phyloP scores from a whole-genome alignment of 1,284 basidiomycete genomes.

The Puccinia horiana region DNA sequence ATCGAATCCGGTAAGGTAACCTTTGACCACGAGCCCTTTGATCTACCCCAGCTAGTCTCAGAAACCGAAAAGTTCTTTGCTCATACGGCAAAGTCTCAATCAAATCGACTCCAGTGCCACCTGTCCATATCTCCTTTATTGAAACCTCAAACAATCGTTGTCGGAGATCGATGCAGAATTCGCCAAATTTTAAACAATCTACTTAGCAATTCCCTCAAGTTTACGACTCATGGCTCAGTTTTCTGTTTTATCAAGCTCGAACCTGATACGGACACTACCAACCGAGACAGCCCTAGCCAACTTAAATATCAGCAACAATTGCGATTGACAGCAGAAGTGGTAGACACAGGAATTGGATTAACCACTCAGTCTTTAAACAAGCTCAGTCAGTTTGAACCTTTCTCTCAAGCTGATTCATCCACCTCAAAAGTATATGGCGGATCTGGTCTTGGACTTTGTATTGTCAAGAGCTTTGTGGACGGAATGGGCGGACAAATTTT shows the following conservation, averaged over 20 bases:
- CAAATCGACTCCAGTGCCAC: conserved; percentile 53
- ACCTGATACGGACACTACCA: background rate
- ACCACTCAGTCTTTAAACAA: background rate
- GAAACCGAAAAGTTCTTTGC: conserved; percentile 53
- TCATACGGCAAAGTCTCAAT: conserved; percentile 56
- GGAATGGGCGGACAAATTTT: conserved; percentile 56
- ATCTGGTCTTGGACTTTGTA: conserved; percentile 54
- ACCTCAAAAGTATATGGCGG: conserved; percentile 28
- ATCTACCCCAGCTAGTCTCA: conserved; percentile 49
- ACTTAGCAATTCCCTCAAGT: conserved; percentile 57
- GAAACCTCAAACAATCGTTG: conserved; percentile 53
- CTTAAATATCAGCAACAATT: background rate
- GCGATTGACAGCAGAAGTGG: conserved; percentile 21
- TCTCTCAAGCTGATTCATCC: conserved; percentile 30
- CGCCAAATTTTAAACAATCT: conserved; percentile 57
- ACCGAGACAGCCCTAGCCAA: too few species aligned
- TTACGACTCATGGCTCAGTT: conserved; percentile 53
- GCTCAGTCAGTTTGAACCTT: conserved; percentile 26
- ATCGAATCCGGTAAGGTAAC: conserved; percentile 57
- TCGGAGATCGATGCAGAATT: conserved; percentile 56
- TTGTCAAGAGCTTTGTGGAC: conserved; percentile 57
- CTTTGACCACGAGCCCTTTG: conserved; percentile 56
- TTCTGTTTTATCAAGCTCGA: conserved; percentile 4
- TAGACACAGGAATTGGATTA: conserved; percentile 30
- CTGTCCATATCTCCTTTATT: conserved; percentile 36